Percentiles rank a stretch among this genome's conserved stretches.
These are phyloP conservation scores for Boletus pseudo-olivaceus DNA, from an alignment of 768 basidiomycete species.

Conservation along the genomic window DNA sequence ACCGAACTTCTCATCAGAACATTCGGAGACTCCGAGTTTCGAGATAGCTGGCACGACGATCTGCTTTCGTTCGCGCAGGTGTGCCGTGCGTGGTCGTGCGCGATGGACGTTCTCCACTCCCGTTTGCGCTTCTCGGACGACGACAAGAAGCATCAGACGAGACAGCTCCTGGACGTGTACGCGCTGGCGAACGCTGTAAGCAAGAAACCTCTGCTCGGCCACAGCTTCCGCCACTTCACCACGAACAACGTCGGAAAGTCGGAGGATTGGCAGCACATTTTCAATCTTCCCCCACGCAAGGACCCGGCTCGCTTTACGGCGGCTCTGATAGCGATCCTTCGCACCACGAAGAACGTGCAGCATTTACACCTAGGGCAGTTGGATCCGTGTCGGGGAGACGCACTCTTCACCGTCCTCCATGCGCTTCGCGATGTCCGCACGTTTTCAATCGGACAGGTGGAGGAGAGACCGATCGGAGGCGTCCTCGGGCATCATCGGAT, in stretches of 20 bases:
- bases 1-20: slow-evolving; percentile 19
- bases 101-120: slow-evolving; percentile 18
- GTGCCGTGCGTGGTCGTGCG: slow-evolving; percentile 23
- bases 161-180: slow-evolving; percentile 11
- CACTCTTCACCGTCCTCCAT: slow-evolving; percentile 9
- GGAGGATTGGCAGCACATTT: slow-evolving; percentile 1
- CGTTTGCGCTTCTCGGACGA: slow-evolving; percentile 18
- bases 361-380: slow-evolving; percentile 11
- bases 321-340: slow-evolving; percentile 17
- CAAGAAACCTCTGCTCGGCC: slow-evolving; percentile 12
- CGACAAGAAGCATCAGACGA: background rate
- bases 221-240: slow-evolving; percentile 13
- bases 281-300: background rate
- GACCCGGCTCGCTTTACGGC: slow-evolving; percentile 10
- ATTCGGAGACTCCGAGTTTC: slow-evolving; percentile 18
- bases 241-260: slow-evolving; percentile 13
- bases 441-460: slow-evolving; percentile 12
- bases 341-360: slow-evolving; percentile 16
- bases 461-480: background rate
- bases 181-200: slow-evolving; percentile 16
- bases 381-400: slow-evolving; percentile 9
- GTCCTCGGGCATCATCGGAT: background rate
- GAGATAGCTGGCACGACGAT: slow-evolving; percentile 19
- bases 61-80: slow-evolving; percentile 26
- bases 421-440: slow-evolving; percentile 9